phyloP scores from a whole-genome alignment of 2,329 filamentous ascomycete species.

The Monosporascus sp. region DNA sequence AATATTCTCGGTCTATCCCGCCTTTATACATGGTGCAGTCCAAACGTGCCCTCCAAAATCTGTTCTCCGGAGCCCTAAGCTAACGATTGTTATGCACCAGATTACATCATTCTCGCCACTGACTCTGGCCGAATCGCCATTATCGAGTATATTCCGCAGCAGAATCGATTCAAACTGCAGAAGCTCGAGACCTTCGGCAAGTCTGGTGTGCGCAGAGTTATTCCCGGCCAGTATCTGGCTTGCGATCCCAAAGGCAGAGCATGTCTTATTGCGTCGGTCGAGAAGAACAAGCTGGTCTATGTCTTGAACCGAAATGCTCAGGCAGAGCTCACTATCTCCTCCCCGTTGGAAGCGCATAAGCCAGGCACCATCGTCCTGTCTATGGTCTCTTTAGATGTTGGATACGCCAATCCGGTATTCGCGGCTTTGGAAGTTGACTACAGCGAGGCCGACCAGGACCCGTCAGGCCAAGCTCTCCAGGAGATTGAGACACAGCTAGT shows the following conservation, averaged over 20 bases:
- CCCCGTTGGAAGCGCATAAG: constrained; percentile 92
- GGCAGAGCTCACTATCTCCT: constrained; percentile 93
- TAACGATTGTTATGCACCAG: constrained; percentile 42
- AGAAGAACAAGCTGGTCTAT: constrained; percentile 99
- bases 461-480: constrained; percentile 73
- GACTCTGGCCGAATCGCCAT: constrained; percentile 95
- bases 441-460: constrained; percentile 83
- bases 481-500: constrained; percentile 87
- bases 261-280: constrained; percentile 85
- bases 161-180: constrained; percentile 82
- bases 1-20: constrained; percentile 16
- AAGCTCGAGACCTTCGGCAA: constrained; percentile 98
- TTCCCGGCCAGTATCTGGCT: constrained; percentile 93
- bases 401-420: constrained; percentile 95
- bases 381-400: constrained; percentile 84
- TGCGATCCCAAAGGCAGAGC: constrained; percentile 94
- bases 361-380: constrained; percentile 85
- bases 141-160: constrained; percentile 80
- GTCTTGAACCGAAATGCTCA: constrained; percentile 94
- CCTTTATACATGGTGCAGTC: constrained; percentile 21
- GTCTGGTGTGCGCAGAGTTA: constrained; percentile 85
- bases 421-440: constrained; percentile 93
- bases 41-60: constrained; percentile 11
- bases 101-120: constrained; percentile 92
- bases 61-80: constrained; percentile 7